Conservation (phyloP, 352 stramenopile genomes). For the Phytophthora syringae region DNA sequence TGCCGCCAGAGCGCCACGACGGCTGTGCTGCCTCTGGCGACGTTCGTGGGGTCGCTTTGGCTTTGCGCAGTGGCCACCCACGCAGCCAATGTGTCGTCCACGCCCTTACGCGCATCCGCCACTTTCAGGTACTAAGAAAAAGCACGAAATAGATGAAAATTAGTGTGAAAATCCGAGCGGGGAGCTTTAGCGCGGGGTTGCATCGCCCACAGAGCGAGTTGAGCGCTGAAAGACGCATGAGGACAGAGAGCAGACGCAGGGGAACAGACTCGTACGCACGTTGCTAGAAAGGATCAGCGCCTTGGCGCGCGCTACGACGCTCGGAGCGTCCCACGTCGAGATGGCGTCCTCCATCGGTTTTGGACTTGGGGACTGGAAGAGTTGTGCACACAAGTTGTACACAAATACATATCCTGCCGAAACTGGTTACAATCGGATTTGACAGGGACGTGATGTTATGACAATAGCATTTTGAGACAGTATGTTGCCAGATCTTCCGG, state of each 20-base stretch:
- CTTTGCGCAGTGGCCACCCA: constrained; percentile 42
- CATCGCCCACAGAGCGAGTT: constrained; percentile 14
- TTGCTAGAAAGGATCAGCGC: constrained; percentile 80
- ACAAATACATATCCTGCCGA: no score
- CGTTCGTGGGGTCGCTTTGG: constrained; percentile 16
- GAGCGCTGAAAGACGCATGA: neutral
- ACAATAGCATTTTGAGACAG: no score
- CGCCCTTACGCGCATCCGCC: constrained; percentile 50
- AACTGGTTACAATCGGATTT: no score
- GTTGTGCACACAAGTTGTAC: no score
- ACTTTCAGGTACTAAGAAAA: constrained; percentile 73
- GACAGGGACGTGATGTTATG: no score
- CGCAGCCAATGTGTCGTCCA: constrained; percentile 54
- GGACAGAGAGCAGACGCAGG: constrained; percentile 5
- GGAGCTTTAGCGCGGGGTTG: neutral
- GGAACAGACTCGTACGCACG: constrained; percentile 46
- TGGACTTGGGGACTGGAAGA: no score
- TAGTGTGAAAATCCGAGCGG: neutral
- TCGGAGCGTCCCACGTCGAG: constrained; percentile 52
- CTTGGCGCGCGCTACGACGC: constrained; percentile 66
- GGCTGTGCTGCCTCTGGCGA: constrained; percentile 22
- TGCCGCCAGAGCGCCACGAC: constrained; percentile 56
- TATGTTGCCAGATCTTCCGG: no score
- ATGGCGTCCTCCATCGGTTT: constrained; percentile 44
- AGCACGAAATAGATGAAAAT: constrained; percentile 6